A percentile compares a stretch with the other conserved stretches of the same genome.
These are phyloP conservation scores for Entomortierella beljakovae DNA, from an alignment of 192 early-diverging fungal genomes.

Conservation along the genomic window DNA sequence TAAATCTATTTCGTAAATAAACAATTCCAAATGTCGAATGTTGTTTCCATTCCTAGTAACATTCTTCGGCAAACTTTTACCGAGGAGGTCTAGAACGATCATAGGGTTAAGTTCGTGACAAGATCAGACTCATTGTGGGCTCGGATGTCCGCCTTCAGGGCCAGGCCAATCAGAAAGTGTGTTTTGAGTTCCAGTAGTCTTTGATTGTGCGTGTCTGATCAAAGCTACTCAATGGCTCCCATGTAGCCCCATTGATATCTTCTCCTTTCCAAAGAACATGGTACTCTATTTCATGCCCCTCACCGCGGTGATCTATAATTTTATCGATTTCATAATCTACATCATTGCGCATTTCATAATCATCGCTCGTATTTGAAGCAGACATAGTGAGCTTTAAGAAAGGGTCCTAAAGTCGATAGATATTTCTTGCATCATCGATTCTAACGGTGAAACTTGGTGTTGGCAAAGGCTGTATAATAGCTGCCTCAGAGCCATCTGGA, in stretches of 20 bases:
- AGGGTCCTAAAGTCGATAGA: background rate
- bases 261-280: constrained; percentile 6
- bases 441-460: constrained; percentile 2
- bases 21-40: too few species aligned
- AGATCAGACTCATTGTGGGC: too few species aligned
- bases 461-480: background rate
- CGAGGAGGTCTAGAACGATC: too few species aligned
- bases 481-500: constrained; percentile 7
- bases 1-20: too few species aligned
- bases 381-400: background rate
- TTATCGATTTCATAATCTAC: background rate
- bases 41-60: too few species aligned
- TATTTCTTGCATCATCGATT: constrained; percentile 3
- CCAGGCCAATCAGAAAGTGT: background rate
- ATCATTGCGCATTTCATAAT: background rate
- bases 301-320: constrained; percentile 1
- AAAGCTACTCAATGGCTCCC: background rate
- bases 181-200: constrained; percentile 1
- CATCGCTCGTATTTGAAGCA: background rate
- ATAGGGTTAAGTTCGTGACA: too few species aligned
- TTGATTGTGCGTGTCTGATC: background rate
- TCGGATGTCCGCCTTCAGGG: too few species aligned
- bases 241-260: too few species aligned
- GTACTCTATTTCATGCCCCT: background rate
- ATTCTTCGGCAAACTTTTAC: too few species aligned